These are phyloP conservation scores for Rhizopus delemar DNA, from an alignment of 371 early-diverging fungal species.

Conservation along the genomic window DNA sequence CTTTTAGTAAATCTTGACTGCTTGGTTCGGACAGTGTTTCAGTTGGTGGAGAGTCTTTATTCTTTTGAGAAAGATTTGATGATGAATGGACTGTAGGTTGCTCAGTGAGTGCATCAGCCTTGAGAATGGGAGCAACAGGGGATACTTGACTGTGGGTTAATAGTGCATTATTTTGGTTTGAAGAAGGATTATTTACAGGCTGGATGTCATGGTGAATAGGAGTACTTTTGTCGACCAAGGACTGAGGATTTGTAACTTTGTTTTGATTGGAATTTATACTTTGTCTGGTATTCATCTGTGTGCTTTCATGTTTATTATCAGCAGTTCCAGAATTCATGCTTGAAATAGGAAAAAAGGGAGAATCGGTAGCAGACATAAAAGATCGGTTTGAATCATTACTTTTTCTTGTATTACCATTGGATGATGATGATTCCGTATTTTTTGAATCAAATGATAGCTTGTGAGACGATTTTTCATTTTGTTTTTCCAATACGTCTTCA, in stretches of 20 bases:
- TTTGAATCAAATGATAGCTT: slow-evolving; percentile 7
- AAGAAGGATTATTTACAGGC: background rate
- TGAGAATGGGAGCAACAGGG: too few relatives aligned
- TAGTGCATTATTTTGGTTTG: too few relatives aligned
- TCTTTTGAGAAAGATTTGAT: slow-evolving; percentile 7
- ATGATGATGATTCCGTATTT: slow-evolving; percentile 5
- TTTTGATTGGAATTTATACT: background rate
- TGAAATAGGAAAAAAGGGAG: slow-evolving; percentile 7
- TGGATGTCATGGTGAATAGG: background rate
- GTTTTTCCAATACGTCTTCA: background rate
- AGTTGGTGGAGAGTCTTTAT: slow-evolving; percentile 1
- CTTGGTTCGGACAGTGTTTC: background rate
- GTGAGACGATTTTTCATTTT: background rate
- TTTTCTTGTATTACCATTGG: slow-evolving; percentile 6
- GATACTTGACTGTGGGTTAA: background rate
- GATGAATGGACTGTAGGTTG: background rate
- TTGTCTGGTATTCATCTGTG: background rate
- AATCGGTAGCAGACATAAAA: slow-evolving; percentile 11
- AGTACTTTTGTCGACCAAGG: too few relatives aligned
- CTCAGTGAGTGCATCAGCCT: slow-evolving; percentile 1
- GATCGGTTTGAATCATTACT: slow-evolving; percentile 15
- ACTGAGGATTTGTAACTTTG: background rate
- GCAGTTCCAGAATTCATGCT: background rate
- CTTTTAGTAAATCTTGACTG: background rate
- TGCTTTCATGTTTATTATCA: too few relatives aligned